These are phyloP conservation scores for Penicillium angulare DNA, from an alignment of 495 filamentous ascomycete genomes.

Conservation along the genomic window DNA sequence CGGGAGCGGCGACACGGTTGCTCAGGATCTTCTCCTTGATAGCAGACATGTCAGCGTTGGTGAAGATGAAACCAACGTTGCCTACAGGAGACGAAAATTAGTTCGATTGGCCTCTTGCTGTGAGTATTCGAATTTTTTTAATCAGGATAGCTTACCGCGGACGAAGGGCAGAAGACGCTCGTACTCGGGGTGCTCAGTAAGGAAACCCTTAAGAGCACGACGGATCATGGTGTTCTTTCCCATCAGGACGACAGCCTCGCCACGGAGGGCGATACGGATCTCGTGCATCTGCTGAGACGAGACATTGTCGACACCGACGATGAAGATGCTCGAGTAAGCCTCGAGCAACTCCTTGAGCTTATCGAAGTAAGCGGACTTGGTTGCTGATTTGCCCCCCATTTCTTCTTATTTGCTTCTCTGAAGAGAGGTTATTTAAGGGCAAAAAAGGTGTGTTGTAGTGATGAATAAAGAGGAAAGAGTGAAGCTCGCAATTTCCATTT, in stretches of 20 bases:
- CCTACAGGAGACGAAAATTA: slow-evolving; percentile 38
- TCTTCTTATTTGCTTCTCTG: slow-evolving; percentile 75
- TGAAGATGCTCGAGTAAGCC: slow-evolving; percentile 93
- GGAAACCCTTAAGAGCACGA: slow-evolving; percentile 95
- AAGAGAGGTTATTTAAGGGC: slow-evolving; percentile 98
- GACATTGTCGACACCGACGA: slow-evolving; percentile 94
- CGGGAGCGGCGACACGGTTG: slow-evolving; percentile 96
- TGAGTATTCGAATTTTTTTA: too few relatives aligned
- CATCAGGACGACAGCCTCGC: slow-evolving; percentile 93
- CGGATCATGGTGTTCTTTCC: slow-evolving; percentile 99
- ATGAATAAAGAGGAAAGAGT: slow-evolving; percentile 28
- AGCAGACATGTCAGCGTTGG: slow-evolving; percentile 89
- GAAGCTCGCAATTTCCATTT: slow-evolving; percentile 11
- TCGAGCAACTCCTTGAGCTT: slow-evolving; percentile 94
- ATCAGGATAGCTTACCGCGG: slow-evolving; percentile 55
- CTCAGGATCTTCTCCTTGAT: slow-evolving; percentile 90
- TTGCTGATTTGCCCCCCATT: slow-evolving; percentile 96
- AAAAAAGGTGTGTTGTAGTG: slow-evolving; percentile 38
- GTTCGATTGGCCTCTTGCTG: too few relatives aligned
- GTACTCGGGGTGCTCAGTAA: slow-evolving; percentile 88
- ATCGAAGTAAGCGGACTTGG: slow-evolving; percentile 98
- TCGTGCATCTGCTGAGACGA: slow-evolving; percentile 99
- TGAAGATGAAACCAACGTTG: slow-evolving; percentile 99
- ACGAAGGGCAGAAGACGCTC: slow-evolving; percentile 95
- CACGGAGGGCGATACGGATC: slow-evolving; percentile 86